Evolutionary conservation across 2,329 filamentous ascomycete species (phyloP).

Genomic region (Amylocarpus encephaloides): DNA sequence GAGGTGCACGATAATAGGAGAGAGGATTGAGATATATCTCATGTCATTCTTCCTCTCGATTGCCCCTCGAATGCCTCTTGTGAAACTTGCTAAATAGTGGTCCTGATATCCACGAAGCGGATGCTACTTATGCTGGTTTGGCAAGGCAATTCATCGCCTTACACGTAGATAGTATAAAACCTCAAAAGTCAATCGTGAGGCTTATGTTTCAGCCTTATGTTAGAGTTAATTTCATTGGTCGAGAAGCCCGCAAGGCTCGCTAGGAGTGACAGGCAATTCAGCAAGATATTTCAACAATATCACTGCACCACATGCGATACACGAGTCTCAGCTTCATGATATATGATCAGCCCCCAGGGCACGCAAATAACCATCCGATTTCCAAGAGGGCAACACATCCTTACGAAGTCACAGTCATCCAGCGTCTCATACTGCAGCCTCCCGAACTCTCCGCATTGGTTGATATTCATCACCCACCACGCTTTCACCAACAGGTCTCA

Average conservation of each 20-base stretch:
- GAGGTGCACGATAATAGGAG: slow-evolving; percentile 44
- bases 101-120: too few species aligned
- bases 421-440: slow-evolving; percentile 22
- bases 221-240: neutral
- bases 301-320: too few species aligned
- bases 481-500: slow-evolving; percentile 22
- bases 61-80: too few species aligned
- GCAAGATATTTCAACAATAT: neutral
- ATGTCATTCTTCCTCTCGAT: too few species aligned
- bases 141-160: neutral
- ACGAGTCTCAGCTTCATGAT: neutral
- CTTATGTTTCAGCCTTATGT: slow-evolving; percentile 8
- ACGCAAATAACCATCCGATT: slow-evolving; percentile 1
- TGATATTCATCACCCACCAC: slow-evolving; percentile 15
- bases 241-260: slow-evolving; percentile 2
- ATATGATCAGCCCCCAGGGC: slow-evolving; percentile 6
- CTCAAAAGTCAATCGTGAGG: neutral
- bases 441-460: slow-evolving; percentile 27
- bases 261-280: neutral
- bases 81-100: too few species aligned
- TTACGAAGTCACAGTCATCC: slow-evolving; percentile 20
- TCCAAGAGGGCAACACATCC: slow-evolving; percentile 14
- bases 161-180: too few species aligned
- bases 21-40: neutral
- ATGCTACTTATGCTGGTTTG: too few species aligned